phyloP scores from a whole-genome alignment of 768 basidiomycete species.

The Hemileccinum impolitum region DNA sequence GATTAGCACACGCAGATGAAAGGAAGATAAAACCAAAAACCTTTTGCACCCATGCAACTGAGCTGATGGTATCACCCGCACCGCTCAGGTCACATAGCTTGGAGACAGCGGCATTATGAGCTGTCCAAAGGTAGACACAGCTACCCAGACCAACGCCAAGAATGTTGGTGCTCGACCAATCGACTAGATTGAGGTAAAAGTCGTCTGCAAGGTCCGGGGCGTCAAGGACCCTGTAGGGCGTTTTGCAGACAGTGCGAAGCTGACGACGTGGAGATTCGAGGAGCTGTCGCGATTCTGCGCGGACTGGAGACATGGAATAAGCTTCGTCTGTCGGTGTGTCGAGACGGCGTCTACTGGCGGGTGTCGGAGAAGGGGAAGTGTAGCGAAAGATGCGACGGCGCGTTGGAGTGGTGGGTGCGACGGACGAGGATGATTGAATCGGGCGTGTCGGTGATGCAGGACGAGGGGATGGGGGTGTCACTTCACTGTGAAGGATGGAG shows the following conservation, averaged over 20 bases:
- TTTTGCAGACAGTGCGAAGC: constrained; percentile 84
- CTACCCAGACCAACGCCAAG: constrained; percentile 89
- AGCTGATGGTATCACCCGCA: constrained; percentile 75
- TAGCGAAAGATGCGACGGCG: constrained; percentile 66
- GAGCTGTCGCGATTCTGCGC: constrained; percentile 74
- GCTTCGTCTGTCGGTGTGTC: constrained; percentile 85
- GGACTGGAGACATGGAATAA: constrained; percentile 88
- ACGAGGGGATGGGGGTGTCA: constrained; percentile 65
- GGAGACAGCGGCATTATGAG: constrained; percentile 87
- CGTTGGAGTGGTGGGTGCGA: constrained; percentile 43
- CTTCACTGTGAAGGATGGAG: constrained; percentile 72
- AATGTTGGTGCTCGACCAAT: constrained; percentile 95
- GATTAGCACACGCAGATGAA: not conserved
- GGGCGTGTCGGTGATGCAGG: constrained; percentile 61
- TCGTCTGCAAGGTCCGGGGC: constrained; percentile 97
- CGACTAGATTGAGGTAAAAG: constrained; percentile 97
- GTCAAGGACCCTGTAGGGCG: constrained; percentile 94
- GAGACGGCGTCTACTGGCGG: constrained; percentile 47
- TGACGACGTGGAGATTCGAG: constrained; percentile 82
- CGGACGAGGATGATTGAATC: constrained; percentile 32
- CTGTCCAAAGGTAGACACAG: constrained; percentile 97
- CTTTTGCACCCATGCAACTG: constrained; percentile 90
- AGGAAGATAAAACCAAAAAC: constrained; percentile 22
- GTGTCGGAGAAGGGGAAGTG: constrained; percentile 57
- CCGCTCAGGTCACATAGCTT: constrained; percentile 79